Conservation (phyloP, 208 protist species). For the Angomonas ambiguus region DNA sequence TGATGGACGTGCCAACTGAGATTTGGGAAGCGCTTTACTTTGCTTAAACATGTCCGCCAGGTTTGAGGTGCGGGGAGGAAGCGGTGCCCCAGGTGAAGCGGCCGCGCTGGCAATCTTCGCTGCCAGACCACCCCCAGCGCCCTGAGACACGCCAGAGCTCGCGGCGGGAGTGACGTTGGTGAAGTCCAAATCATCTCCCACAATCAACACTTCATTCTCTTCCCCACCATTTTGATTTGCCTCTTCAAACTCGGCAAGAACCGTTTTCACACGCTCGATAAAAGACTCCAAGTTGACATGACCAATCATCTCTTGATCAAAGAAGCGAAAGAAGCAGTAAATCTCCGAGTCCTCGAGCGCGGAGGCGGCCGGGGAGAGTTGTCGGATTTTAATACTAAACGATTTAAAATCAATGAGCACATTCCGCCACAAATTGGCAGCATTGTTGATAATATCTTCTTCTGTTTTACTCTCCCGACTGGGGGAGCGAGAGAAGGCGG, state of each 20-base stretch:
- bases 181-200: slow-evolving; percentile 46
- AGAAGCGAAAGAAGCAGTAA: slow-evolving; percentile 70
- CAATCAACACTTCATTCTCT: slow-evolving; percentile 33
- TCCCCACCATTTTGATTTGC: slow-evolving; percentile 9
- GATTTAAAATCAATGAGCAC: slow-evolving; percentile 58
- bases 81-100: not conserved
- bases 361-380: slow-evolving; percentile 45
- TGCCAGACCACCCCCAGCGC: not conserved
- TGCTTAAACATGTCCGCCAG: not conserved
- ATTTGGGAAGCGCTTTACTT: not conserved
- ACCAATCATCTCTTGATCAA: slow-evolving; percentile 49
- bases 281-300: slow-evolving; percentile 65
- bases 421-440: slow-evolving; percentile 24
- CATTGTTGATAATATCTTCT: slow-evolving; percentile 6
- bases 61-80: not conserved
- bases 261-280: slow-evolving; percentile 33
- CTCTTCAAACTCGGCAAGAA: slow-evolving; percentile 30
- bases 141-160: not conserved
- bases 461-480: not conserved
- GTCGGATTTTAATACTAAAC: slow-evolving; percentile 56
- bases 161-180: slow-evolving; percentile 11
- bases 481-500: not conserved
- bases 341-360: slow-evolving; percentile 67
- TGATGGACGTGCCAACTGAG: not conserved
- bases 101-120: not conserved